Conservation (phyloP, 2,329 filamentous ascomycete species). For the Apiospora hydei region DNA sequence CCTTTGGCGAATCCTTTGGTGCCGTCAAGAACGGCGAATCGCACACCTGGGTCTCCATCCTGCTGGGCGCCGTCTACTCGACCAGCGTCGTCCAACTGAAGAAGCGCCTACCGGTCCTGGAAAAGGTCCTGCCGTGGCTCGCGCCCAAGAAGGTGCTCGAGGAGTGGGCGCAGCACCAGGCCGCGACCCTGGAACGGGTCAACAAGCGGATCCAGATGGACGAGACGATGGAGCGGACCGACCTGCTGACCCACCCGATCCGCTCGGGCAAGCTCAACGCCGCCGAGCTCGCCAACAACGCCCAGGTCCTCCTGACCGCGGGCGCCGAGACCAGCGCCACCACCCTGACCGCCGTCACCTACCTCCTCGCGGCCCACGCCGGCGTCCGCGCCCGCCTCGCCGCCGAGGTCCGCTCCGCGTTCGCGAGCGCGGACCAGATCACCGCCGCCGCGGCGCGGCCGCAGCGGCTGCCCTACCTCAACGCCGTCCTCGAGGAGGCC, state of each 20-base stretch:
- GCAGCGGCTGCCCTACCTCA: constrained; percentile 45
- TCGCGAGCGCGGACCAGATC: constrained; percentile 47
- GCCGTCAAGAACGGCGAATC: constrained; percentile 26
- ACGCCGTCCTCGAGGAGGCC: constrained; percentile 49
- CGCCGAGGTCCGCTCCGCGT: constrained; percentile 47
- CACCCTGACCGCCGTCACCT: constrained; percentile 49
- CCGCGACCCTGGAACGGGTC: constrained; percentile 29
- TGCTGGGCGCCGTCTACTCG: constrained; percentile 29
- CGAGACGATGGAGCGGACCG: constrained; percentile 30
- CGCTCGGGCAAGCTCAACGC: constrained; percentile 25
- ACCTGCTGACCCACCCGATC: constrained; percentile 31
- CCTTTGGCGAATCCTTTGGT: constrained; percentile 34
- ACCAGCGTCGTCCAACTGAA: constrained; percentile 27
- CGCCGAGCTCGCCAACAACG: constrained; percentile 27
- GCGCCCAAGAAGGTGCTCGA: constrained; percentile 23
- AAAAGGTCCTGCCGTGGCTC: constrained; percentile 25
- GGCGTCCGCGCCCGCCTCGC: constrained; percentile 41
- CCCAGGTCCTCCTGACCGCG: constrained; percentile 36
- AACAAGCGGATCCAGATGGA: constrained; percentile 30
- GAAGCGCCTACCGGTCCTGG: constrained; percentile 29
- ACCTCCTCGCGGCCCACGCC: constrained; percentile 45
- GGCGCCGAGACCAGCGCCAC: constrained; percentile 57
- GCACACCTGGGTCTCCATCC: constrained; percentile 32
- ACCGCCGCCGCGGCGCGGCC: constrained; percentile 39
- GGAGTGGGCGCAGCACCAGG: constrained; percentile 24